Evolutionary conservation across 2,329 filamentous ascomycete species (phyloP), one percentile per base, ranked within the genome.

Genomic region (Neonectria magnoliae): DNA sequence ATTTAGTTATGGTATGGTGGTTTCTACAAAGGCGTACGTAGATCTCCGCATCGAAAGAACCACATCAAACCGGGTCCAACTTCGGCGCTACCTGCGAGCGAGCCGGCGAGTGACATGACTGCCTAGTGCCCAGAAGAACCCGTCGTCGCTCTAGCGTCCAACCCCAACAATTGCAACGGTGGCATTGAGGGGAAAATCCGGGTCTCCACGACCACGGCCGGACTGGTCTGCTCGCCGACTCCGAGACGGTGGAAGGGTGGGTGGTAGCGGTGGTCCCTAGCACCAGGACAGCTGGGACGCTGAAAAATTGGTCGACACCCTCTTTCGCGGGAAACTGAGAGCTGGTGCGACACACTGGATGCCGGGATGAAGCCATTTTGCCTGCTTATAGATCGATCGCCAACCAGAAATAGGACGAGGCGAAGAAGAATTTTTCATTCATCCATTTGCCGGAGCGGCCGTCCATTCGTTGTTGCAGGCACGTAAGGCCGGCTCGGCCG

Each of bases 181-280:
- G 33, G 52, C 25, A 47, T 50, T 33, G 57, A 52, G 56, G 62
- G 62, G 55, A 44, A 63, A 63, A 42, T 48, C 60, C 20, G 55
- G 55, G 31, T 11, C 50, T 18, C 31, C 16, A 25, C 33, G 18
- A 13, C 31, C 16, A 25, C 33, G 18, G n/a, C 50, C 18, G 25
- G 44, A 47, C 41, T 53, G 38, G 48, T 48, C 48, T 61, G 33
- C 14, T 64, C 62, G 62, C 59, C 56, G 62, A 61, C 62, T 38
- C 62, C 62, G 62, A 61, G 47, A 57, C n/a, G 11, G 20, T 36
- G 41, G 29, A 8, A 41, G 18, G 45, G 36, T 20, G n/a, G 38
- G 41, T 42, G 41, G 38, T 38, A 54, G 27, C 10, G 33, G 33
- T 38, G 36, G 48, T 25, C 25, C 22, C 22, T 20, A 50, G 29